These are phyloP conservation scores for Rickenella mellea DNA, from an alignment of 768 basidiomycete species.

Conservation along the genomic window DNA sequence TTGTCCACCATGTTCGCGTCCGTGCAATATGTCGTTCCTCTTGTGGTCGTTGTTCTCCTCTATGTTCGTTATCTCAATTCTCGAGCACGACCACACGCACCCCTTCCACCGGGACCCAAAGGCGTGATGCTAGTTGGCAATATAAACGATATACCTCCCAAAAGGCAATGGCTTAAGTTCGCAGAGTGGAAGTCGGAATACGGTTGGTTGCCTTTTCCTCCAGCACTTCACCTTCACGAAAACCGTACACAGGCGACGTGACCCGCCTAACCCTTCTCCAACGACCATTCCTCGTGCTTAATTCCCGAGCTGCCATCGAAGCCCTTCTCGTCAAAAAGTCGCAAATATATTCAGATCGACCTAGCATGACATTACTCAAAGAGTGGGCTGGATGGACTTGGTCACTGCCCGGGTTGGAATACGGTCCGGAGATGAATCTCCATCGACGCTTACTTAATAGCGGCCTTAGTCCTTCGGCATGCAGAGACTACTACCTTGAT, in stretches of 20 bases:
- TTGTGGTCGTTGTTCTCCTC: neutral
- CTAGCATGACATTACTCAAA: constrained; percentile 7
- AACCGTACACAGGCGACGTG: constrained; percentile 1
- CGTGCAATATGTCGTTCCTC: neutral
- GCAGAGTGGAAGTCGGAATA: constrained; percentile 23
- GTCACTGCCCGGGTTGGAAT: no score
- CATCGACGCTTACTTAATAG: no score
- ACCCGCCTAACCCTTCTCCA: neutral
- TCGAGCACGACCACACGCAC: no score
- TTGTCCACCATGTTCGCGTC: neutral
- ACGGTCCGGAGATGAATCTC: no score
- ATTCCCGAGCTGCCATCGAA: neutral
- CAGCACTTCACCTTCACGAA: neutral
- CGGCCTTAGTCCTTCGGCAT: no score
- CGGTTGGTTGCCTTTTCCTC: constrained; percentile 10
- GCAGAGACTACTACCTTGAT: no score
- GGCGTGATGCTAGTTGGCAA: constrained; percentile 21
- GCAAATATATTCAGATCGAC: constrained; percentile 4
- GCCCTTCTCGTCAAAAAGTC: constrained; percentile 3
- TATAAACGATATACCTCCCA: constrained; percentile 17
- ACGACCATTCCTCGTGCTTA: neutral
- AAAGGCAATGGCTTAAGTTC: constrained; percentile 21
- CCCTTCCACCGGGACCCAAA: constrained; percentile 22
- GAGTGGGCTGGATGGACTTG: no score
- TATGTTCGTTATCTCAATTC: neutral